Conservation (phyloP, 2,329 filamentous ascomycete species). For the Monilinia laxa region DNA sequence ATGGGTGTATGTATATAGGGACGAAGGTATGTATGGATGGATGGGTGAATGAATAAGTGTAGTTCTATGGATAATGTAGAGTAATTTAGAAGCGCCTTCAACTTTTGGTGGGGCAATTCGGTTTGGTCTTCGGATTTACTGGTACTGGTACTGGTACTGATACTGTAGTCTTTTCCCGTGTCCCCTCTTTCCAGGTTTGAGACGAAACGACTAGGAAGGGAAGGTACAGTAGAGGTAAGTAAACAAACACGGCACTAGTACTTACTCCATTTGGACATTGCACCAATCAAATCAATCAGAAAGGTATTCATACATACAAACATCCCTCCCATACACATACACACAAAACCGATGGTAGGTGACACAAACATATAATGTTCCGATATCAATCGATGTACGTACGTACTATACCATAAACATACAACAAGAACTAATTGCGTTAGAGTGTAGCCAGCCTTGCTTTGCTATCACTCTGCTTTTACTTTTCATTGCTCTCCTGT, state of each 20-base stretch:
- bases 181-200: neutral
- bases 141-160: too few relatives aligned
- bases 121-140: neutral
- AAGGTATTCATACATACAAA: too few relatives aligned
- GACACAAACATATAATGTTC: neutral
- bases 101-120: neutral
- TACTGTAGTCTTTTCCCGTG: neutral
- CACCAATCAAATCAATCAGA: too few relatives aligned
- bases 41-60: too few relatives aligned
- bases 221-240: neutral
- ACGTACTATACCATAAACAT: neutral
- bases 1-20: neutral
- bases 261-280: too few relatives aligned
- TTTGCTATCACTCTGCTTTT: neutral
- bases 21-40: neutral
- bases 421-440: neutral
- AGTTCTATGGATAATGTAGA: too few relatives aligned
- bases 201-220: too few relatives aligned
- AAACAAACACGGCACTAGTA: too few relatives aligned
- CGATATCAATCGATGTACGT: too few relatives aligned
- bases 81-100: neutral
- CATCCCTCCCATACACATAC: neutral
- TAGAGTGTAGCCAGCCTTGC: neutral
- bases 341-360: neutral
- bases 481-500: neutral